Conservation (phyloP, 2,329 filamentous ascomycete genomes). For the Daldinia sp. region DNA sequence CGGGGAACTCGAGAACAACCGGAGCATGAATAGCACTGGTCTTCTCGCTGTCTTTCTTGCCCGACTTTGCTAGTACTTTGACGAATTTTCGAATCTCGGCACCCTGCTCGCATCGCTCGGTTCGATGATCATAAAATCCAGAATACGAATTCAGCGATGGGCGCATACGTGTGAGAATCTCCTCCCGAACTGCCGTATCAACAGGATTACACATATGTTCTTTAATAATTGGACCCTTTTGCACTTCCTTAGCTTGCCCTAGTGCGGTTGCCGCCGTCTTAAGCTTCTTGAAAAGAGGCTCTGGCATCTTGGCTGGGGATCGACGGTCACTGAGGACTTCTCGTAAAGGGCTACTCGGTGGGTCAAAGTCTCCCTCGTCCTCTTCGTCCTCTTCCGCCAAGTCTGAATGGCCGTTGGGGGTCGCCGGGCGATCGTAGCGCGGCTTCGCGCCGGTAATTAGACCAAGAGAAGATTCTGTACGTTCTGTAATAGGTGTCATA, state of each 20-base stretch:
- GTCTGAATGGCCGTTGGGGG: conserved; percentile 68
- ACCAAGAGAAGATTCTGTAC: conserved; percentile 87
- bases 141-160: conserved; percentile 77
- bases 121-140: conserved; percentile 79
- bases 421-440: conserved; percentile 73
- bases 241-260: conserved; percentile 51
- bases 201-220: conserved; percentile 90
- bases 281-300: conserved; percentile 58
- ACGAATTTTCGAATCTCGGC: conserved; percentile 83
- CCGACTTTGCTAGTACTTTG: conserved; percentile 68
- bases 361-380: conserved; percentile 51
- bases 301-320: conserved; percentile 58
- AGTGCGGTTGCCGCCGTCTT: conserved; percentile 47
- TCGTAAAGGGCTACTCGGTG: conserved; percentile 74
- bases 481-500: conserved; percentile 98
- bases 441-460: conserved; percentile 66
- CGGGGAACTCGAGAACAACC: conserved; percentile 73
- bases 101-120: conserved; percentile 70
- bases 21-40: conserved; percentile 65
- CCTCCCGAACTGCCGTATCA: conserved; percentile 75
- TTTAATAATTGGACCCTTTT: conserved; percentile 77
- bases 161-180: conserved; percentile 77
- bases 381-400: conserved; percentile 46
- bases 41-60: conserved; percentile 67
- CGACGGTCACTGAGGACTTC: conserved; percentile 65